Base-by-base conservation (phyloP, 192 early-diverging fungal genomes). In the Linnemannia exigua region DNA sequence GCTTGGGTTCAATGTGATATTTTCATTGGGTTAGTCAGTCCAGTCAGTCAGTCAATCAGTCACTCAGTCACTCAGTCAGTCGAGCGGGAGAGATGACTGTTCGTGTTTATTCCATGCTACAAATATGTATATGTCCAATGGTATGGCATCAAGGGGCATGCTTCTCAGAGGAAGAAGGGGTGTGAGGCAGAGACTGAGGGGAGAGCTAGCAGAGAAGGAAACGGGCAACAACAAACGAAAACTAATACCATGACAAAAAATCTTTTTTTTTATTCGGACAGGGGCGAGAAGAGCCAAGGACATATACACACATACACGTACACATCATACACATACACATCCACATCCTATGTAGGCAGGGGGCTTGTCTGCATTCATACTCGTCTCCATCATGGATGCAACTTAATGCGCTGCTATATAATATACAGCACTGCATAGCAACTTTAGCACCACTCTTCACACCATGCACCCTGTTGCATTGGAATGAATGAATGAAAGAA, bases 1-100 rank as follows among this genome's bases (percentile, higher is more conserved):
- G n/a, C n/a, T n/a, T n/a, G n/a, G n/a, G n/a, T n/a, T n/a, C n/a
- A n/a, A n/a, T n/a, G n/a, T n/a, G n/a, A n/a, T n/a, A n/a, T n/a
- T n/a, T n/a, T n/a, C n/a, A n/a, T 54, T 20, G 52, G 52, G 52
- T 54, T n/a, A 54, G 52, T 54, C 52, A 54, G 52, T 54, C 44
- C 44, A 54, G 52, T 1, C 52, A 54, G 52, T 54, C 22, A 54
- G 20, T 50, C 48, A 48, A 16, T 48, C 12, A 48, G 47, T 48
- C 47, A 48, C 16, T 51, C 50, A 51, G 19, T 51, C n/a, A n/a
- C n/a, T n/a, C n/a, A 47, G 46, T 47, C 46, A 47, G 46, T 50
- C 52, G 52, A 25, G 52, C n/a, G 52, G 51, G 52, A 54, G 52
- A 54, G 22, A 5, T 4, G 20, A 9, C n/a, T n/a, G n/a, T n/a